Evolutionary conservation across 768 basidiomycete species (phyloP), one percentile per base, ranked within the genome.

Genomic region (Amanita molliuscula): DNA sequence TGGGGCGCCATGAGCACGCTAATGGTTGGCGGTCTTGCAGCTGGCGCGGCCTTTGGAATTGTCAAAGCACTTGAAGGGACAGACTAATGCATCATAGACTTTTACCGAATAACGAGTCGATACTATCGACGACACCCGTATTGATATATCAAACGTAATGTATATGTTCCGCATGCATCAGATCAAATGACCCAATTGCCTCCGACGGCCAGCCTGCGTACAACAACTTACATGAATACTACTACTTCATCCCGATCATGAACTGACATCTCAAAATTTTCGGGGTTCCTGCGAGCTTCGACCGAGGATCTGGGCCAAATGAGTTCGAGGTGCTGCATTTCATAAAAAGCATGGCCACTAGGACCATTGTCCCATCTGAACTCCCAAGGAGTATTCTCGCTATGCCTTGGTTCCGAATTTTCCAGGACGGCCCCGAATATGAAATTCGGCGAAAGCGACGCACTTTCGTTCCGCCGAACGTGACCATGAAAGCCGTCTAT

Each of bases 1-100:
- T 89, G 87, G 79, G 94, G 94, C 11, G 90, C 92, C 4, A 61
- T 89, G 18, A 85, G 81, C 58, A 99, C 91, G 15, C 72, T 95
- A 50, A 67, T 87, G 36, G 95, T 98, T 0, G 95, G 95, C 31
- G 93, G 92, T 9, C 66, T 87, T 0, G 95, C 95, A 0, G 95
- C 95, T 0, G 91, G 79, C 3, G 75, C 75, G 0, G 76, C 77
- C 18, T 79, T 77, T 58, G 76, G 65, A 0, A 77, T 79, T 37
- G 77, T 78, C 16, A 71, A 69, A 50, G 65, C 65, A 1, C 46
- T 79, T 52, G 77, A 78, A 51, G 64, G 67, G 29, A 58, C 59
- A 35, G 51, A 45, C 10, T 53, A 44, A 34, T 43, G 6, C n/a
- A 26, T n/a, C 11, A 6, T 18, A 10, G 6, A 11, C 34, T 26